Base-by-base conservation (phyloP, 1,284 basidiomycete species). In the Abortiporus biennis region DNA sequence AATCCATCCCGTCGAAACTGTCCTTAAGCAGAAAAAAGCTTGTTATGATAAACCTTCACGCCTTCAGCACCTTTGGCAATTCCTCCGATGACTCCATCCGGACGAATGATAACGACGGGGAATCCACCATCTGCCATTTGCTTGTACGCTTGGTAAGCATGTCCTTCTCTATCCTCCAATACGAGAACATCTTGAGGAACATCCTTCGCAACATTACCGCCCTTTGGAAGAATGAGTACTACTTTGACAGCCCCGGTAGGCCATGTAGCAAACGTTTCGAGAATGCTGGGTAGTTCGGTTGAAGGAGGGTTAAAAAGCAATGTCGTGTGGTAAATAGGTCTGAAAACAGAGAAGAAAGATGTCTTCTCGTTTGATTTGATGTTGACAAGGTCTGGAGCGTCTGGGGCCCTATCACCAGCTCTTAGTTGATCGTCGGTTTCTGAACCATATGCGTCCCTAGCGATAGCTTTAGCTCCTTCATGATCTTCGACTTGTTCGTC, bases 351-450 rank as follows among this genome's bases (percentile, higher is more conserved):
- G 27, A 29, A 29, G 27, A 29, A 29, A 9, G 8, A 9, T n/a
- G 27, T 29, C 27, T 29, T n/a, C 9, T 9, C 27, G n/a, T n/a
- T n/a, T n/a, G n/a, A n/a, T n/a, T n/a, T n/a, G n/a, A n/a, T n/a
- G n/a, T 29, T n/a, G 27, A 29, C 27, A 16, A 55, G 27, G 22
- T 42, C 38, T 5, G 53, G 47, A 2, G 56, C 57, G 25, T 55
- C 51, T 3, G 57, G 56, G 2, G 57, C 58, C 9, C 58, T 38
- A 42, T 60, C 57, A 3, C 57, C 58, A 17, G 49, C 56, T 2
- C 45, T 33, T 6, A 57, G 34, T 17, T 33, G 36, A 9, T n/a
- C 9, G 11, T 41, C 43, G 13, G 33, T 34, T 16, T 34, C 27
- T 43, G 29, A 47, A 42, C 20, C 46, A 31, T 20, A 49, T 34